phyloP scores from a whole-genome alignment of 148 eudicot species.

The Euryodendron excelsum region DNA sequence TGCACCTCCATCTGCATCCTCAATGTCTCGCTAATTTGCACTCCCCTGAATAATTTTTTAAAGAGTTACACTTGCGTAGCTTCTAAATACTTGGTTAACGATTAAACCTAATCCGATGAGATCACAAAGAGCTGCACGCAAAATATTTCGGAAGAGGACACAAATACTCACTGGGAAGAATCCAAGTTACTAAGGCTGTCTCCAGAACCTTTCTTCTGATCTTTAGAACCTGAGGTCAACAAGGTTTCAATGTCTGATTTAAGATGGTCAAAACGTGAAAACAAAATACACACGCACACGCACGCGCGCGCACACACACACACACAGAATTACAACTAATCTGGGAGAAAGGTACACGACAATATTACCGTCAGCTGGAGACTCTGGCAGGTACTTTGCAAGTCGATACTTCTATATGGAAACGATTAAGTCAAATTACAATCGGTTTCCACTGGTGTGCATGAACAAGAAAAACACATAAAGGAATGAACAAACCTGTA shows the following conservation, averaged over 20 bases:
- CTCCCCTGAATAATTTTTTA: slow-evolving; percentile 40
- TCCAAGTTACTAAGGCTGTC: slow-evolving; percentile 39
- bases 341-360: not conserved
- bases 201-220: slow-evolving; percentile 49
- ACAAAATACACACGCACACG: too few species aligned
- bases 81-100: too few species aligned
- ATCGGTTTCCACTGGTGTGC: slow-evolving; percentile 11
- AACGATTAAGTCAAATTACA: not conserved
- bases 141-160: not conserved
- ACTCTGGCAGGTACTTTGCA: slow-evolving; percentile 62
- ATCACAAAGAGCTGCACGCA: not conserved
- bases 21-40: slow-evolving; percentile 66
- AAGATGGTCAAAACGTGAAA: not conserved
- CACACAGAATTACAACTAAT: not conserved
- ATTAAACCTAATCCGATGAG: too few species aligned
- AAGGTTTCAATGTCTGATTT: slow-evolving; percentile 2
- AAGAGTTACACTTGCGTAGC: slow-evolving; percentile 8
- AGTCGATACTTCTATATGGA: slow-evolving; percentile 53
- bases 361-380: slow-evolving; percentile 57
- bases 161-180: slow-evolving; percentile 55
- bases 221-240: slow-evolving; percentile 48
- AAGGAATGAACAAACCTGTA: slow-evolving; percentile 48
- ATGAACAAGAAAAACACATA: slow-evolving; percentile 1
- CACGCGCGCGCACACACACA: too few species aligned
- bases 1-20: slow-evolving; percentile 97